Conservation (phyloP, 2,329 filamentous ascomycete species). For the Aspergillus udagawae region DNA sequence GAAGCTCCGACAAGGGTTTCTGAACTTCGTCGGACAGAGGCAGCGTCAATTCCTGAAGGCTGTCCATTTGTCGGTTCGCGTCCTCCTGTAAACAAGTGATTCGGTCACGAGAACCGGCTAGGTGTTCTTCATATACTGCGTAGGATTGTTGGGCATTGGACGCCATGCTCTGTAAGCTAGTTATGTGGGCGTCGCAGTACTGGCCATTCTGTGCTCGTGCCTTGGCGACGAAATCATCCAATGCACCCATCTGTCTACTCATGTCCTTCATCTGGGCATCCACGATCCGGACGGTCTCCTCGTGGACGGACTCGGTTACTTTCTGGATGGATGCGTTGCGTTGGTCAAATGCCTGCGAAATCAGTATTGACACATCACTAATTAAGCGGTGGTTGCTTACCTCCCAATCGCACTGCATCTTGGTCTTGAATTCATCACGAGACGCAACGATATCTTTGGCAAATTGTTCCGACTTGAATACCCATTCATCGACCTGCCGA, state of each 20-base stretch:
- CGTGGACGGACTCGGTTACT: constrained; percentile 81
- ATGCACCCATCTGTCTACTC: constrained; percentile 78
- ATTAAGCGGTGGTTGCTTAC: constrained; percentile 45
- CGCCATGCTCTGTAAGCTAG: constrained; percentile 64
- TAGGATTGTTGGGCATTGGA: constrained; percentile 70
- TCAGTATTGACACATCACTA: constrained; percentile 20
- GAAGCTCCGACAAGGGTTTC: constrained; percentile 67
- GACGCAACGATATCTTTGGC: constrained; percentile 69
- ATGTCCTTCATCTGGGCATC: constrained; percentile 85
- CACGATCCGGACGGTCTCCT: constrained; percentile 84
- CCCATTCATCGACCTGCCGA: constrained; percentile 71
- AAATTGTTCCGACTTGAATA: constrained; percentile 62
- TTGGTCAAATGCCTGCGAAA: constrained; percentile 61
- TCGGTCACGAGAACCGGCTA: constrained; percentile 64
- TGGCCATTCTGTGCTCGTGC: constrained; percentile 75
- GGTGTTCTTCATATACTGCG: constrained; percentile 64
- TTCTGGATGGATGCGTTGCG: constrained; percentile 79
- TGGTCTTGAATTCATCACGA: constrained; percentile 72
- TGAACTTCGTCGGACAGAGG: constrained; percentile 59
- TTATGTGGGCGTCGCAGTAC: constrained; percentile 67
- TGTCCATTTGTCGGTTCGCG: constrained; percentile 57
- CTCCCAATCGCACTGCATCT: constrained; percentile 82
- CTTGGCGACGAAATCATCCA: constrained; percentile 85
- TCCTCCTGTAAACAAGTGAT: constrained; percentile 66
- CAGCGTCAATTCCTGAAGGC: constrained; percentile 58